phyloP scores from a whole-genome alignment of 225 moss, liverwort and hornwort genomes.

The Sphagnum contortum region DNA sequence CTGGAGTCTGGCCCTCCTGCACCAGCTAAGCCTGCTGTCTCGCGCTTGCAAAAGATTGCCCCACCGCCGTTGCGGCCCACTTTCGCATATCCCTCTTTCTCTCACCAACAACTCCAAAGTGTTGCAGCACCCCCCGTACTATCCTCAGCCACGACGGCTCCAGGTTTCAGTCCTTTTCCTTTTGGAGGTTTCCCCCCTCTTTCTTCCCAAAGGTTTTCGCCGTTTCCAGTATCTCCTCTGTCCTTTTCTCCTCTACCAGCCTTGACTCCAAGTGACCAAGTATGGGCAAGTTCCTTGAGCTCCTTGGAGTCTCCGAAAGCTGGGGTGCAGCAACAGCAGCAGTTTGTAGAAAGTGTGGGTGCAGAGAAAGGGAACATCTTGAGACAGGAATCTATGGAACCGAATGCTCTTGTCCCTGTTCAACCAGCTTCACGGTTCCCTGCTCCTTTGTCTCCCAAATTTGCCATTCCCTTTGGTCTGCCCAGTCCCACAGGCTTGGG shows the following conservation, averaged over 20 bases:
- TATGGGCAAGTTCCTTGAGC: conserved; percentile 70
- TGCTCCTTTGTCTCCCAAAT: conserved; percentile 36
- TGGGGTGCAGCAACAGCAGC: conserved; percentile 27
- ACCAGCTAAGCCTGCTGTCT: conserved; percentile 52
- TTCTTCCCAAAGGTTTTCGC: conserved; percentile 40
- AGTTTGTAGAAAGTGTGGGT: conserved; percentile 61
- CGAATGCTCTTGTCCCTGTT: background rate
- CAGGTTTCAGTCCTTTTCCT: conserved; percentile 28
- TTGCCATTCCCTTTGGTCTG: conserved; percentile 30
- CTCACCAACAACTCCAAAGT: conserved; percentile 18
- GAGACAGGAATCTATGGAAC: background rate
- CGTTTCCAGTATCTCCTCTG: conserved; percentile 62
- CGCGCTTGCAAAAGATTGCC: conserved; percentile 74
- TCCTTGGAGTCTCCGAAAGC: conserved; percentile 61
- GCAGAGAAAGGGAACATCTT: conserved; percentile 14
- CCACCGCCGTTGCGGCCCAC: conserved; percentile 80
- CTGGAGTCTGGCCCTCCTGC: conserved; percentile 12
- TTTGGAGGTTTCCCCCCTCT: conserved; percentile 61
- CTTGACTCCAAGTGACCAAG: conserved; percentile 69
- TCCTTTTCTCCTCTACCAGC: conserved; percentile 81
- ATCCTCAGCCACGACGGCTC: conserved; percentile 23
- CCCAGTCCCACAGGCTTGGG: conserved; percentile 34
- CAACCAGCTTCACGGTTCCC: conserved; percentile 17
- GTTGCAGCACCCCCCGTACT: conserved; percentile 17
- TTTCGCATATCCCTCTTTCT: conserved; percentile 33